Base-by-base conservation (phyloP, 2,329 filamentous ascomycete genomes). In the Beauveria scarabaeidicola region DNA sequence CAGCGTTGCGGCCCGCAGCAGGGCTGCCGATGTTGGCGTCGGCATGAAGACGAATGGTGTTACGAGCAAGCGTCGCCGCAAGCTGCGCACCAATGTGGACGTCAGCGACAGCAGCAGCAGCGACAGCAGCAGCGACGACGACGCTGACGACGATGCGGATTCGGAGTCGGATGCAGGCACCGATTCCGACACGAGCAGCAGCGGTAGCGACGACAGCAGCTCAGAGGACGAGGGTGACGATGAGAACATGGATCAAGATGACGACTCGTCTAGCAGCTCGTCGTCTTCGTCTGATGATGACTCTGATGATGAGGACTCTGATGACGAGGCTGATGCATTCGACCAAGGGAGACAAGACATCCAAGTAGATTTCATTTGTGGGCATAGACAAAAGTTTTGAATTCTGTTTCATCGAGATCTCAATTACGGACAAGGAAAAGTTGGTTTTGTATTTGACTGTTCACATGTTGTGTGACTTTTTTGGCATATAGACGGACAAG, bases 41-140 rank as follows among this genome's bases (percentile, higher is more conserved):
- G 70, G 69, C 40, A 64, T 73, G 11, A 75, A 75, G 64, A 69
- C 76, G 61, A 79, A 77, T 59, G 79, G 82, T 41, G 75, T 73
- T 9, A 71, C 76, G 32, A 72, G 74, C 57, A 84, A 81, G 72
- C 75, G 79, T 58, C 73, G 75, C 61, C 72, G 80, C 61, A 86
- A 86, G 69, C 71, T 76, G 57, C 76, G 81, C n/a, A 74, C 74
- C 11, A 74, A 73, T 56, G 68, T 74, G 19, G 76, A 78, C 29
- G 75, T 77, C 61, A 75, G 63, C 56, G 66, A 67, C 27, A 71
- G 75, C 64, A 75, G 71, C 46, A 52, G 54, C 41, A 72, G 69
- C 5, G 72, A 71, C 46, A 72, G 69, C 1, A 73, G 73, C 5
- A 73, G 72, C 8, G 72, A 68, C 48, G 73, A 70, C 1, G 73